Evolutionary conservation across 1,284 basidiomycete species (phyloP).

Genomic region (Sanghuangporus sanghuang): DNA sequence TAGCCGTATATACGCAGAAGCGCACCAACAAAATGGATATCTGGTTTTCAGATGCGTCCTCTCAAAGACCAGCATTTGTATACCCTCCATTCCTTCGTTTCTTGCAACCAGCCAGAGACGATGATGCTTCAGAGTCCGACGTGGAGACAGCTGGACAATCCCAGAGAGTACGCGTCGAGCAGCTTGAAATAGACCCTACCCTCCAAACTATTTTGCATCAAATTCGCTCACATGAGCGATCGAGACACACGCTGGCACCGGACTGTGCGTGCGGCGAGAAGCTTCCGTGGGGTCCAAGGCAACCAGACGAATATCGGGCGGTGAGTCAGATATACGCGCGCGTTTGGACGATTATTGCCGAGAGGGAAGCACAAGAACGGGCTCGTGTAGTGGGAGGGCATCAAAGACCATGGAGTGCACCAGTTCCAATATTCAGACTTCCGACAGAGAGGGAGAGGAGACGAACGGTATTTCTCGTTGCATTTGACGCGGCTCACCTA

Average conservation of each 20-base stretch:
- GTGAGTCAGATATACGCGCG: neutral
- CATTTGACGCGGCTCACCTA: neutral
- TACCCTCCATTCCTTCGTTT: neutral
- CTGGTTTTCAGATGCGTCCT: conserved; percentile 7
- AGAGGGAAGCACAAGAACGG: neutral
- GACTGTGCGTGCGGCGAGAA: conserved; percentile 11
- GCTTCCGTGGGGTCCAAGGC: neutral
- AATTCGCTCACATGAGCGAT: neutral
- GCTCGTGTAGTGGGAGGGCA: neutral
- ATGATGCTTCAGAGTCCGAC: neutral
- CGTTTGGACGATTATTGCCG: neutral
- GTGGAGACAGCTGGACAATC: neutral
- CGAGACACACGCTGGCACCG: neutral
- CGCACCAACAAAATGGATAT: neutral
- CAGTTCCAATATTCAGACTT: conserved; percentile 2
- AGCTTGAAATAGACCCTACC: neutral
- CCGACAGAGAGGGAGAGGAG: conserved; percentile 4
- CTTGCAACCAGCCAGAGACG: neutral
- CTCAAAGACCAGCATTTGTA: neutral
- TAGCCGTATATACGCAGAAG: conserved; percentile 2
- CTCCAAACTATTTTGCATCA: neutral
- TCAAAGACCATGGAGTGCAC: neutral
- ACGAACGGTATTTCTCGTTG: neutral
- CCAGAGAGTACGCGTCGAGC: neutral
- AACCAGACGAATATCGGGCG: conserved; percentile 6